Conservation (phyloP, 768 basidiomycete genomes). For the Calocybe gangraenosa region DNA sequence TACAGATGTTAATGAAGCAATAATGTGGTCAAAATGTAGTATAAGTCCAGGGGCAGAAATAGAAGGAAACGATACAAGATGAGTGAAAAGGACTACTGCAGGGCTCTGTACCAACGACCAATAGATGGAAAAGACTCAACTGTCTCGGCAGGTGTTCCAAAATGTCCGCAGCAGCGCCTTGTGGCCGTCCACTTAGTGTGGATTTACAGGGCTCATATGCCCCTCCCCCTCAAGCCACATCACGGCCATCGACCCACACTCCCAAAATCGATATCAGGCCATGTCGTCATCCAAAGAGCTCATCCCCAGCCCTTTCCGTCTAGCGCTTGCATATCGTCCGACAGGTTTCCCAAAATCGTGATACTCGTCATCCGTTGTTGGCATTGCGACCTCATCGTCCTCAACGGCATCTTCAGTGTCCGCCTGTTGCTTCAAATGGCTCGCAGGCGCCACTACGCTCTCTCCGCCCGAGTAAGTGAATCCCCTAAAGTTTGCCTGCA, state of each 20-base stretch:
- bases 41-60: constrained; percentile 11
- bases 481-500: constrained; percentile 95
- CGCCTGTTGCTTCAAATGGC: constrained; percentile 32
- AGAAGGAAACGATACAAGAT: constrained; percentile 8
- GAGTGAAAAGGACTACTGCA: constrained; percentile 1
- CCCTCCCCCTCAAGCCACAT: constrained; percentile 1
- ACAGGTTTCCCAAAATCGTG: constrained; percentile 60
- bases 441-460: constrained; percentile 48
- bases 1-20: constrained; percentile 16
- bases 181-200: constrained; percentile 16
- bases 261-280: constrained; percentile 18
- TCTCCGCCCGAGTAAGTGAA: constrained; percentile 86
- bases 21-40: neutral
- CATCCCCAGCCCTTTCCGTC: constrained; percentile 44
- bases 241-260: constrained; percentile 10
- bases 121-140: constrained; percentile 11
- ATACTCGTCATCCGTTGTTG: constrained; percentile 73
- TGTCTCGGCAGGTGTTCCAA: constrained; percentile 7
- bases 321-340: constrained; percentile 64
- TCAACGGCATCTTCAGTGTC: constrained; percentile 56
- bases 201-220: constrained; percentile 17
- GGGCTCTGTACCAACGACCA: constrained; percentile 9
- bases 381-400: constrained; percentile 44
- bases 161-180: constrained; percentile 9
- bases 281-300: constrained; percentile 36